Conservation (phyloP, 495 filamentous ascomycete species). For the Penicillium fimorum region DNA sequence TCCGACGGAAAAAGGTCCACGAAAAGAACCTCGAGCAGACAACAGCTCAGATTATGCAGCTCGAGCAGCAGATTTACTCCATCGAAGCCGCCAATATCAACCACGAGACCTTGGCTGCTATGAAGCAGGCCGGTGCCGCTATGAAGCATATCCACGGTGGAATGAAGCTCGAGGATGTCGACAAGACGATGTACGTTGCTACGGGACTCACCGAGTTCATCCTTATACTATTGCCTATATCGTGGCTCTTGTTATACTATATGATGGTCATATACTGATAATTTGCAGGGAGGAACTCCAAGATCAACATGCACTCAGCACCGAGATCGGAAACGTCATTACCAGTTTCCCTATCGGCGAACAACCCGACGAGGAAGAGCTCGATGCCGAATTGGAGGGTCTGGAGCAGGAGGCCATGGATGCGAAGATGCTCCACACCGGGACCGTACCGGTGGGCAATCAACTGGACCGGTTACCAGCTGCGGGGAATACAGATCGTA, state of each 20-base stretch:
- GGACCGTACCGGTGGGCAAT: slow-evolving; percentile 68
- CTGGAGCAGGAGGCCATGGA: slow-evolving; percentile 86
- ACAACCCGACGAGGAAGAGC: slow-evolving; percentile 78
- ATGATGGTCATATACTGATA: slow-evolving; percentile 1
- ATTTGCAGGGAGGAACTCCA: slow-evolving; percentile 77
- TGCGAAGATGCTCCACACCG: slow-evolving; percentile 88
- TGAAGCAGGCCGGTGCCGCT: slow-evolving; percentile 83
- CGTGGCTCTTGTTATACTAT: not conserved
- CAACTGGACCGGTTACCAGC: slow-evolving; percentile 70
- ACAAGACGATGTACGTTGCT: slow-evolving; percentile 82
- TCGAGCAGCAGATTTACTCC: slow-evolving; percentile 93
- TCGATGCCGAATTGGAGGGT: slow-evolving; percentile 74
- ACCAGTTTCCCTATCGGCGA: slow-evolving; percentile 67
- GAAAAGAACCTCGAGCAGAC: slow-evolving; percentile 91
- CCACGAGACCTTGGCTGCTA: slow-evolving; percentile 89
- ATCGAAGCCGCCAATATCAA: slow-evolving; percentile 99
- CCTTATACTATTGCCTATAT: not conserved
- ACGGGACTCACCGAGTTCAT: not conserved
- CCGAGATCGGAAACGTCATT: slow-evolving; percentile 88
- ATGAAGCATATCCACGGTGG: slow-evolving; percentile 91
- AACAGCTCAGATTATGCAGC: slow-evolving; percentile 78
- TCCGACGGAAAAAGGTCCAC: slow-evolving; percentile 91
- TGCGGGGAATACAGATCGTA: slow-evolving; percentile 70
- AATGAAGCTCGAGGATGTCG: slow-evolving; percentile 89
- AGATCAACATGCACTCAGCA: slow-evolving; percentile 87